A percentile compares a stretch with the other conserved stretches of the same genome.
Conservation (phyloP, 2,329 filamentous ascomycete species). For the Neopestalotiopsis sp. region DNA sequence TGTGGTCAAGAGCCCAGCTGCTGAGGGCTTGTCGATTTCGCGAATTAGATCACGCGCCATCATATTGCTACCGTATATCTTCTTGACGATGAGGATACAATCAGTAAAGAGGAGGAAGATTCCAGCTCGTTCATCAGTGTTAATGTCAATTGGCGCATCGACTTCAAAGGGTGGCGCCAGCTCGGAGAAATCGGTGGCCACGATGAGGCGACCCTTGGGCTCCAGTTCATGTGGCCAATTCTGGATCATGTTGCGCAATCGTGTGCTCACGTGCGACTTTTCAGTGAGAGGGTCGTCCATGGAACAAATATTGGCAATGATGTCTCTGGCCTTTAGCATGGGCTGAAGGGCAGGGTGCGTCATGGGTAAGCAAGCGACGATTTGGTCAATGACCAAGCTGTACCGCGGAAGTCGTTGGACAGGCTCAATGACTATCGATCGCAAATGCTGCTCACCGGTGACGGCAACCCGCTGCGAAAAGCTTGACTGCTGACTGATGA, state of each 20-base stretch:
- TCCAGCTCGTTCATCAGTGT: constrained; percentile 58
- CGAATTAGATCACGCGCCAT: constrained; percentile 80
- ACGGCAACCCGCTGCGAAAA: constrained; percentile 82
- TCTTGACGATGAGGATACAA: constrained; percentile 77
- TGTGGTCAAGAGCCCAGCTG: constrained; percentile 64
- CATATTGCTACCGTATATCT: constrained; percentile 63
- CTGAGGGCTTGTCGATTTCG: constrained; percentile 82
- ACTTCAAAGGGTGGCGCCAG: constrained; percentile 72
- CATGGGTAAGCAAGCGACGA: constrained; percentile 82
- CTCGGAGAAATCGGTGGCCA: constrained; percentile 81
- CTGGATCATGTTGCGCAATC: constrained; percentile 77
- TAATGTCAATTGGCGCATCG: constrained; percentile 43
- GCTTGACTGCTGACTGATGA: constrained; percentile 80
- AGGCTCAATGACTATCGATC: constrained; percentile 92
- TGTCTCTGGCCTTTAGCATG: constrained; percentile 87
- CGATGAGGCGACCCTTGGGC: constrained; percentile 78
- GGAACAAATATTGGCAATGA: constrained; percentile 95
- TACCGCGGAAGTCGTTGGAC: constrained; percentile 94
- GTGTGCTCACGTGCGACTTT: constrained; percentile 74
- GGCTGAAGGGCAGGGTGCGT: constrained; percentile 82
- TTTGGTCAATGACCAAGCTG: constrained; percentile 95
- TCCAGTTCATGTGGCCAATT: constrained; percentile 76
- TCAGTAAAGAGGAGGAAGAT: constrained; percentile 88
- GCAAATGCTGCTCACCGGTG: constrained; percentile 87
- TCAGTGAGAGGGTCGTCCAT: constrained; percentile 76